phyloP scores from a whole-genome alignment of 495 filamentous ascomycete species.

The Talaromyces wortmannii region DNA sequence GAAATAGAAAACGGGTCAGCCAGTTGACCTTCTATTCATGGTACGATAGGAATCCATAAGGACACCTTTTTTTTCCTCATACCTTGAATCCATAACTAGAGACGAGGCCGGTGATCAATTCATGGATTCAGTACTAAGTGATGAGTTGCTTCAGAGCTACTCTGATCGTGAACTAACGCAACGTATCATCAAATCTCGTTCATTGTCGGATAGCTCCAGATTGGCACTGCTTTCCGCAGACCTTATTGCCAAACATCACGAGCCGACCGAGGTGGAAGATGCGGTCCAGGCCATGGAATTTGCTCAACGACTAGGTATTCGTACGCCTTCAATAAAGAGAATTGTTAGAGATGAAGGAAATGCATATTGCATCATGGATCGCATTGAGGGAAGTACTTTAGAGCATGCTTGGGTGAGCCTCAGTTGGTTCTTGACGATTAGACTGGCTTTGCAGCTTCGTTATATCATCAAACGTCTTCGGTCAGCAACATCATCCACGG shows the following conservation, averaged over 20 bases:
- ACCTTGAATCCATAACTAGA: not conserved
- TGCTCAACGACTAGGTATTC: not conserved
- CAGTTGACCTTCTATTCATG: not conserved
- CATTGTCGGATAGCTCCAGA: not conserved
- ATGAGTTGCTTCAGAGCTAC: not conserved
- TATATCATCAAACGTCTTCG: conserved; percentile 2
- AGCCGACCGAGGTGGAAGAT: not conserved
- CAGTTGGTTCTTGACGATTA: conserved; percentile 6
- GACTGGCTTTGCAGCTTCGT: conserved; percentile 7
- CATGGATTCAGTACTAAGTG: not conserved
- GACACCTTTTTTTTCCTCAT: not conserved
- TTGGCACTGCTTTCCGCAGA: not conserved
- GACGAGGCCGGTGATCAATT: not conserved
- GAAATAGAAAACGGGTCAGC: not conserved
- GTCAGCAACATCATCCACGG: conserved; percentile 3
- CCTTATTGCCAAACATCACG: not conserved
- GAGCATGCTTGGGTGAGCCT: conserved; percentile 5
- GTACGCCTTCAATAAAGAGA: not conserved
- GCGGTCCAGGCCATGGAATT: not conserved
- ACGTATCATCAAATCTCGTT: not conserved
- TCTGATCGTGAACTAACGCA: conserved; percentile 4
- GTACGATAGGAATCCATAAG: not conserved
- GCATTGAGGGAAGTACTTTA: conserved; percentile 4
- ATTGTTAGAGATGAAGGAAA: not conserved
- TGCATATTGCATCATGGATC: conserved; percentile 1